Evolutionary conservation across 2,329 filamentous ascomycete species (phyloP), one percentile per base, ranked within the genome.

Genomic region (Aspergillus ruber): DNA sequence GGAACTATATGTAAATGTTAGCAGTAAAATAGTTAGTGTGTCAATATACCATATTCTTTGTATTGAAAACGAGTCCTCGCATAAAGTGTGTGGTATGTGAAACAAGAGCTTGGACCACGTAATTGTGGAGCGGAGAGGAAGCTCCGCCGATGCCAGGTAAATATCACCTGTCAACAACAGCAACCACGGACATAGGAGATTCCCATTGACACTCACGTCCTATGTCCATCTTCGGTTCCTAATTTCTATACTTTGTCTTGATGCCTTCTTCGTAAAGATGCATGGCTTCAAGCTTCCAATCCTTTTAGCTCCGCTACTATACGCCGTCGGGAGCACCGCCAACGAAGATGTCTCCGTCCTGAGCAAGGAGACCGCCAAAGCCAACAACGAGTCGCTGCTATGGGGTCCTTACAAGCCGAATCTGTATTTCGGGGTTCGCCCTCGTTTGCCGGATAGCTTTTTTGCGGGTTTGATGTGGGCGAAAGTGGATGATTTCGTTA

Each of bases 391-490:
- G 62, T 91, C 86, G 62, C 76, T 98, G 58, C 77, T 97, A 74
- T 98, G 93, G 93, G 93, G 93, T 0, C 89, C 93, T 1, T 98
- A 97, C 72, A 82, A 88, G 57, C 86, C 91, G 0, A 96, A 96
- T 62, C 71, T 97, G 40, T 97, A 96, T 70, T 97, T 97, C 74
- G 91, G 91, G 2, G 81, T 95, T 32, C 80, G 88, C 17, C 88
- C 91, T 41, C 80, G 90, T 49, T 77, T 91, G 43, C 86, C 90
- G 0, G 83, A 90, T 64, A 90, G 88, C 59, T 68, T 97, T 56
- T 82, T 85, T 69, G 83, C 88, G 2, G 90, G 87, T 1, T 74
- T 98, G 64, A 81, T 97, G 74, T 98, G 93, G 93, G 83, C 84
- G 4, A 85, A 86, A 58, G 83, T 94, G 13, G 88, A 97, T 61